Evolutionary conservation across 768 basidiomycete species (phyloP).

Genomic region (Leccinellum albellum): DNA sequence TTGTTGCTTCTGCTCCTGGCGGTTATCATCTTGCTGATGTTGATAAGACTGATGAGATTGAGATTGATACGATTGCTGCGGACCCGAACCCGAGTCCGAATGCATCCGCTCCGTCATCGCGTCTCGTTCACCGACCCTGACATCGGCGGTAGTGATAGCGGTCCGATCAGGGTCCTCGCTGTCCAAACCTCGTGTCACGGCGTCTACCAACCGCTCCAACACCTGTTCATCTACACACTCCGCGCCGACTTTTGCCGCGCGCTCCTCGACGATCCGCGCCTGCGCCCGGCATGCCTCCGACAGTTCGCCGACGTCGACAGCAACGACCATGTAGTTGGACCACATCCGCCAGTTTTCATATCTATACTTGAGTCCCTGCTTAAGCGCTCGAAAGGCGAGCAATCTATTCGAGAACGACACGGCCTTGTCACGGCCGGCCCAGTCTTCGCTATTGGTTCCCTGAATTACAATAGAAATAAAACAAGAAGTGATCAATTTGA

Average conservation of each 20-base stretch:
- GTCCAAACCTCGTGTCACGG: constrained; percentile 60
- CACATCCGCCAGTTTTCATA: constrained; percentile 98
- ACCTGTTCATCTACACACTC: constrained; percentile 80
- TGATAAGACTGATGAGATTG: not conserved
- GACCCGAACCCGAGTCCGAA: not conserved
- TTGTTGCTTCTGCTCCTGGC: not conserved
- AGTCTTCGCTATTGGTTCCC: constrained; percentile 10
- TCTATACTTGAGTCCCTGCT: constrained; percentile 78
- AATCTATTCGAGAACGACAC: constrained; percentile 72
- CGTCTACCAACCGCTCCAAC: constrained; percentile 83
- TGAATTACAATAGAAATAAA: constrained; percentile 1
- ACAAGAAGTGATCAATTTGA: not conserved
- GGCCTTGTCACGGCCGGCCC: constrained; percentile 21
- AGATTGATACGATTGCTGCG: not conserved
- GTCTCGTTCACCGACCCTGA: constrained; percentile 13
- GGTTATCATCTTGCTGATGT: not conserved
- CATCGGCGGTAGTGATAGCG: not conserved
- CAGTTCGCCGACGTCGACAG: constrained; percentile 90
- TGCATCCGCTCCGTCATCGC: not conserved
- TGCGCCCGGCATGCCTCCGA: constrained; percentile 83
- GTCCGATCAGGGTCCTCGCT: constrained; percentile 27
- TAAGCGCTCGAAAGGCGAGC: constrained; percentile 89
- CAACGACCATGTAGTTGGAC: constrained; percentile 94
- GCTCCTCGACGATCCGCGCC: constrained; percentile 68
- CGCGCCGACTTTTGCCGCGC: constrained; percentile 40